These are phyloP conservation scores for Myxozyma sirexii DNA, from an alignment of 805 yeast genomes.

Conservation along the genomic window DNA sequence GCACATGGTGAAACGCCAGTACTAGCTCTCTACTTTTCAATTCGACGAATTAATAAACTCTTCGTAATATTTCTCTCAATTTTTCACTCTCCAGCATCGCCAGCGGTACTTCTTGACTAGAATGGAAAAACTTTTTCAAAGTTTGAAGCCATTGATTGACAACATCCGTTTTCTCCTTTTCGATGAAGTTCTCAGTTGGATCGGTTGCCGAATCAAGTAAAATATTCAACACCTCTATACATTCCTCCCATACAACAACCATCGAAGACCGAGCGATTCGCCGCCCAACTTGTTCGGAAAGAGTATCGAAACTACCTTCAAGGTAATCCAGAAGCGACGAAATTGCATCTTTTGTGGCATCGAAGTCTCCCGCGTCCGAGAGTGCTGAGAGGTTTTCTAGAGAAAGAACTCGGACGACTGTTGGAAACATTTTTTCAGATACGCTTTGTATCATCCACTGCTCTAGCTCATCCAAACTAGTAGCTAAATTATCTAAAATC, in stretches of 20 bases:
- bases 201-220: constrained; percentile 8
- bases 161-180: constrained; percentile 3
- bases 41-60: background rate
- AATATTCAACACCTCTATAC: constrained; percentile 1
- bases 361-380: background rate
- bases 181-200: background rate
- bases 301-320: background rate
- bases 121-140: constrained; percentile 9
- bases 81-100: constrained; percentile 15
- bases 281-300: background rate
- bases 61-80: constrained; percentile 1
- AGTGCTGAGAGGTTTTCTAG: background rate
- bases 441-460: background rate
- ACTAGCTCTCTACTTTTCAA: no score
- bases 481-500: background rate
- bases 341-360: constrained; percentile 5
- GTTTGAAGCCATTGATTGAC: constrained; percentile 15
- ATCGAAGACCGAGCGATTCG: background rate
- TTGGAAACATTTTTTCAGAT: background rate
- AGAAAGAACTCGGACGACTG: background rate
- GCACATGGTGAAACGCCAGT: no score
- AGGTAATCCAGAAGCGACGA: constrained; percentile 3
- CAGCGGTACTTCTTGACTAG: constrained; percentile 1
- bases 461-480: background rate
- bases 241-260: constrained; percentile 9